Evolutionary conservation across 1,284 basidiomycete genomes (phyloP), one percentile per base, ranked within the genome.

Genomic region (Tylopilus sp.): DNA sequence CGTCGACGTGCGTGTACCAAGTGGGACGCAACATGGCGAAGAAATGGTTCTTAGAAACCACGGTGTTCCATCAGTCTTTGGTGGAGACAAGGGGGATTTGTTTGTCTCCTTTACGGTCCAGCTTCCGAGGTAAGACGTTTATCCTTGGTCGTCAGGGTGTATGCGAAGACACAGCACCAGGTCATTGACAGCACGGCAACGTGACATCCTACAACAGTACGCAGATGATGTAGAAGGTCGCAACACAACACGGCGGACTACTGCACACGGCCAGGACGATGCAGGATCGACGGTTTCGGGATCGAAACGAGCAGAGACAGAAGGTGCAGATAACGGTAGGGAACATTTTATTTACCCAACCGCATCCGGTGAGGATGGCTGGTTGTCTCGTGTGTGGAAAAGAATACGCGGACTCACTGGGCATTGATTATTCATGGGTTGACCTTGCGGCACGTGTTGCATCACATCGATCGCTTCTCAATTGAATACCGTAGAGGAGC

Each of bases 1-100:
- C 48, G 94, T 98, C 9, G 94, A 98, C 55, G 91, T 99, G 44
- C 87, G 91, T 54, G 83, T 99, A 44, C 92, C 94, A 41, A 77
- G 80, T 31, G 95, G 96, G 40, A 98, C 96, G 3, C 95, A 99
- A 71, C 91, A 90, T 61, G 94, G 94, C 17, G 93, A 99, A 72
- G 94, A 98, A 70, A 95, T 96, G 81, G 88, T 97, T 14, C 72
- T 99, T 61, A 91, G 90, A 72, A 86, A 87, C 30, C 84, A 91
- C 52, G 96, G 96, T 35, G 84, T 98, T 39, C 76, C 85, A 49
- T 78, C 81, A 42, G 76, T 90, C 14, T 80, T 80, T 67, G 80
- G 80, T 44, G 73, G 76, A 47, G 78, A 80, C 57, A 85, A 81
- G 60, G 95, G 95, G 41, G 95, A 99, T 71, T 72, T 98, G 52